phyloP scores from a whole-genome alignment of 2,329 filamentous ascomycete genomes.

The Penicillium decumbens region DNA sequence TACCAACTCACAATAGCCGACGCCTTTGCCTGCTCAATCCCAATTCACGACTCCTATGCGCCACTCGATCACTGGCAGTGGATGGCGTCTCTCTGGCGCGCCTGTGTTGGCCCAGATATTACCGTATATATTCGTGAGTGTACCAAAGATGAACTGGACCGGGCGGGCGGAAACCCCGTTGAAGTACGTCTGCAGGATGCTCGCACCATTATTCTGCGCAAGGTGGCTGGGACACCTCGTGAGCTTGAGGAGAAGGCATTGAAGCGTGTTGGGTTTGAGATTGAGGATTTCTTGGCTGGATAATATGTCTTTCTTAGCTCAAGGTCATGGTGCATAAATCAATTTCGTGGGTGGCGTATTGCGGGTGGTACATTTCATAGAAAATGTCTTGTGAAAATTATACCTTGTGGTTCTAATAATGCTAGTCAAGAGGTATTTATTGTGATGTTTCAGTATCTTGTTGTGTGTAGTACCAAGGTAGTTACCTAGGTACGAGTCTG shows the following conservation, averaged over 20 bases:
- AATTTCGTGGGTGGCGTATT: too few relatives aligned
- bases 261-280: slow-evolving; percentile 76
- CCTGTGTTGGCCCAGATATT: slow-evolving; percentile 71
- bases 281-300: slow-evolving; percentile 63
- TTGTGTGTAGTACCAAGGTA: too few relatives aligned
- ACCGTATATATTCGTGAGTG: slow-evolving; percentile 45
- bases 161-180: slow-evolving; percentile 46
- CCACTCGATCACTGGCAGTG: slow-evolving; percentile 95
- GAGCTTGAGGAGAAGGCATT: slow-evolving; percentile 64
- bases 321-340: too few relatives aligned
- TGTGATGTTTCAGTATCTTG: too few relatives aligned
- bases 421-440: too few relatives aligned
- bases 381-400: too few relatives aligned
- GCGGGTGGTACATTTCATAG: too few relatives aligned
- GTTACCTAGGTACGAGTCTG: too few relatives aligned
- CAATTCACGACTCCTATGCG: slow-evolving; percentile 71
- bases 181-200: slow-evolving; percentile 53
- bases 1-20: slow-evolving; percentile 79
- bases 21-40: slow-evolving; percentile 65
- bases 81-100: slow-evolving; percentile 91
- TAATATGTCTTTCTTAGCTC: slow-evolving; percentile 13
- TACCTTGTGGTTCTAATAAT: too few relatives aligned
- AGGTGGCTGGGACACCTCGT: slow-evolving; percentile 30
- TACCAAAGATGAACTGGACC: slow-evolving; percentile 39
- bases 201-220: slow-evolving; percentile 50